Evolutionary conservation across 148 eudicot genomes (phyloP), one percentile per base, ranked within the genome.

Genomic region (Chenopodium berlandieri): DNA sequence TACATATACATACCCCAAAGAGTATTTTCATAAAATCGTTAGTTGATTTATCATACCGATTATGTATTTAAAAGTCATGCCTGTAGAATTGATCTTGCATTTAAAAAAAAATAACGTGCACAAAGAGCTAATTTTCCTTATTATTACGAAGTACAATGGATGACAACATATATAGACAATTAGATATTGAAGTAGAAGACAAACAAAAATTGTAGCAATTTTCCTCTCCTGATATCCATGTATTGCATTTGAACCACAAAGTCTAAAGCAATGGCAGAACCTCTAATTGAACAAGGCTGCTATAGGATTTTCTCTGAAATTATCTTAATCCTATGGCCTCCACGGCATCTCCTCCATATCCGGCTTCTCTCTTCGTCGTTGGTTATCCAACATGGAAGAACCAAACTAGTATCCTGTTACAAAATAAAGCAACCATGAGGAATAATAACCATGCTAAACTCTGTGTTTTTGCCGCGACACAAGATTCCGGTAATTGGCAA

Each of bases 271-370:
- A 23, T 76, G 30, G 46, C 37, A 75, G 17, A 80, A 68, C 32
- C 37, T 69, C 73, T 76, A 71, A 75, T 8, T 50, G 8, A 44
- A 27, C 74, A 48, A 63, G 77, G 72, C 79, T 81, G 71, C 79
- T 79, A 68, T 78, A 80, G 69, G 52, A 76, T 46, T 79, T 3
- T 14, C n/a, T 3, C 50, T 25, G 60, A 50, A 25, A 22, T 13
- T 63, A 48, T 70, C 75, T 34, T 16, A 69, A 31, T 75, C 37
- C 78, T 71, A 93, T 93, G 93, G 92, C 93, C 85, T 84, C 88
- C 63, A 72, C 92, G 62, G 47, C 88, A 78, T 34, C 92, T 81
- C 80, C 90, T 13, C 83, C 85, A 32, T 65, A 89, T 72, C 81
- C 89, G 34, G 71, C 85, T 70, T 85, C 91, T 46, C 84, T 83